Conservation (phyloP, 306 rosid species). For the Cucurbita ficifolia region DNA sequence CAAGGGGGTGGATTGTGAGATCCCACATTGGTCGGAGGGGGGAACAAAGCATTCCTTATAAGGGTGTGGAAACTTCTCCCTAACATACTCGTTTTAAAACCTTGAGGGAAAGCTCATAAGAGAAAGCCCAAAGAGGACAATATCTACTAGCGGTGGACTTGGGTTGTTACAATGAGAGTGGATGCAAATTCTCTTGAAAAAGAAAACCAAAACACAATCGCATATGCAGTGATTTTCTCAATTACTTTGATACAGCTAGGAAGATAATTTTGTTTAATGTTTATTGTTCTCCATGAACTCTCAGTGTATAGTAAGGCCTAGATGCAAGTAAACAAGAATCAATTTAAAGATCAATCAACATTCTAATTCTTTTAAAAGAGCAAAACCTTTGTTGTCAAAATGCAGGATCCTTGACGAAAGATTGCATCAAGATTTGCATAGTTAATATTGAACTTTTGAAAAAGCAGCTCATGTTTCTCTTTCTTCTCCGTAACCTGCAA, state of each 20-base stretch:
- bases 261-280: neutral
- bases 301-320: neutral
- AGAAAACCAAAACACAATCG: neutral
- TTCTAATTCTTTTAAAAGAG: neutral
- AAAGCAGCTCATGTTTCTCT: slow-evolving; percentile 45
- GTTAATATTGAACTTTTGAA: slow-evolving; percentile 43
- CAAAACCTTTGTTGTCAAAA: slow-evolving; percentile 34
- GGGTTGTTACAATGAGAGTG: neutral
- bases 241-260: neutral
- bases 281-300: neutral
- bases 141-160: too few relatives aligned
- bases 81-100: too few relatives aligned
- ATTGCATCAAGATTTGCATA: slow-evolving; percentile 41
- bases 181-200: neutral
- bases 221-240: neutral
- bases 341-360: neutral
- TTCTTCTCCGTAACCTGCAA: slow-evolving; percentile 38
- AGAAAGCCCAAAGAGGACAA: too few relatives aligned
- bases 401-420: slow-evolving; percentile 66
- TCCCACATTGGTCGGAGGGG: too few relatives aligned
- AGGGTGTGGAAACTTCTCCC: too few relatives aligned
- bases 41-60: too few relatives aligned
- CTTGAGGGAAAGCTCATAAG: too few relatives aligned
- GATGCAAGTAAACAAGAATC: neutral
- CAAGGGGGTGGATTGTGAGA: too few relatives aligned